Conservation (phyloP, 768 basidiomycete species). For the Podaxis sp. region DNA sequence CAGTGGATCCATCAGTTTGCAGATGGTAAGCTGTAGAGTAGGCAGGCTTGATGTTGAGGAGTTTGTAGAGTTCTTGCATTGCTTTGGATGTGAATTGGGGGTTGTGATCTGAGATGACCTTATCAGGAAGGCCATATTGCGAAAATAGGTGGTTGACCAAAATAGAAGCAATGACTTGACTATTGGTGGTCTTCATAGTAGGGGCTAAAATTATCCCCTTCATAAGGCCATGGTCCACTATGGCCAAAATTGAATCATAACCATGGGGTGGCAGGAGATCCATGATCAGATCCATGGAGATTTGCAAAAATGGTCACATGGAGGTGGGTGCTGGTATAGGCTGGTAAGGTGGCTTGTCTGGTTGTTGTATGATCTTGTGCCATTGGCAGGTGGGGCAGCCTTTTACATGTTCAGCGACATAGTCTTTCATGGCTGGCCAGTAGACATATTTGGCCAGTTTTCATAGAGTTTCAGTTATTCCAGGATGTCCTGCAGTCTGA, state of each 20-base stretch:
- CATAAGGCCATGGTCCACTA: conserved; percentile 26
- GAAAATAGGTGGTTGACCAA: conserved; percentile 1
- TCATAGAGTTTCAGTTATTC: conserved; percentile 6
- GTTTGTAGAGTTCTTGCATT: conserved; percentile 18
- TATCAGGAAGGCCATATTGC: conserved; percentile 11
- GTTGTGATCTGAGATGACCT: conserved; percentile 20
- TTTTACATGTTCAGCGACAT: conserved; percentile 20
- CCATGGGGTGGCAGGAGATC: conserved; percentile 16
- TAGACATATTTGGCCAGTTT: conserved; percentile 14
- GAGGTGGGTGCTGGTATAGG: neutral
- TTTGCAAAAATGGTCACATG: conserved; percentile 11
- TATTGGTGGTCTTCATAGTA: conserved; percentile 16
- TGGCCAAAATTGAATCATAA: conserved; percentile 21
- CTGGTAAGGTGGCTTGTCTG: conserved; percentile 3
- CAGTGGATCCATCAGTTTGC: conserved; percentile 22
- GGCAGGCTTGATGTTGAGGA: conserved; percentile 19
- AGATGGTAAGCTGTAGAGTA: conserved; percentile 37
- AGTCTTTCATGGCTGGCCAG: conserved; percentile 21
- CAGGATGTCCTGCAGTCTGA: conserved; percentile 16
- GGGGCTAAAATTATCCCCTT: conserved; percentile 26
- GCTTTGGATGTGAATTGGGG: conserved; percentile 18
- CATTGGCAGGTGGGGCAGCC: conserved; percentile 23
- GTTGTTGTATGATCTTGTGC: conserved; percentile 14
- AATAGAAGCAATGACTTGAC: neutral
- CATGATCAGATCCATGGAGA: conserved; percentile 20